Conservation (phyloP, 768 basidiomycete genomes). For the Hemileccinum rubropunctum region DNA sequence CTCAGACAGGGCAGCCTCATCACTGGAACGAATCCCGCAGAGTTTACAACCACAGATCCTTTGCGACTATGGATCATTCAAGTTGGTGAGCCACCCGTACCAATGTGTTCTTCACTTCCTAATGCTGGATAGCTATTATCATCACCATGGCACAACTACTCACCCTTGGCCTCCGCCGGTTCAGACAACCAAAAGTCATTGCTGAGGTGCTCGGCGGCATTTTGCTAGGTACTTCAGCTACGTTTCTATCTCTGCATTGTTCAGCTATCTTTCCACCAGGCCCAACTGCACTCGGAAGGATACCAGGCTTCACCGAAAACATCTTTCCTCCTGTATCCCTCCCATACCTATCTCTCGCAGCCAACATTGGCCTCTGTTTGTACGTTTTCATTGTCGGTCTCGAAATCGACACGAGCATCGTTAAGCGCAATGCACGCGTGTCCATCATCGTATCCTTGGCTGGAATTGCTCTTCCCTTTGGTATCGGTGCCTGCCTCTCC, state of each 20-base stretch:
- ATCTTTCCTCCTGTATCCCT: slow-evolving; percentile 74
- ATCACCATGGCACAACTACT: slow-evolving; percentile 74
- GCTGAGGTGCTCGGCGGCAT: slow-evolving; percentile 88
- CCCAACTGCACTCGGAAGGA: slow-evolving; percentile 67
- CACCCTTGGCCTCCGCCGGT: slow-evolving; percentile 59
- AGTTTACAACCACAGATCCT: slow-evolving; percentile 65
- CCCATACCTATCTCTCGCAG: slow-evolving; percentile 79
- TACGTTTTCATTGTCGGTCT: slow-evolving; percentile 93
- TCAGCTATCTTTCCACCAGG: slow-evolving; percentile 9
- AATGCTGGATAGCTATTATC: slow-evolving; percentile 60
- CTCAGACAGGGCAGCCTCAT: slow-evolving; percentile 64
- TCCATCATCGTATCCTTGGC: slow-evolving; percentile 70
- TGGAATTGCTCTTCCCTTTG: slow-evolving; percentile 87
- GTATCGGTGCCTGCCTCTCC: slow-evolving; percentile 68
- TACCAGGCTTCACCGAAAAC: slow-evolving; percentile 83
- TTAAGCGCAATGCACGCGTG: slow-evolving; percentile 70
- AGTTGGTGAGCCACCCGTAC: slow-evolving; percentile 51
- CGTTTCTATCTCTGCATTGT: slow-evolving; percentile 25
- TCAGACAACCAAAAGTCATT: slow-evolving; percentile 83
- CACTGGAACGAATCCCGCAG: slow-evolving; percentile 69
- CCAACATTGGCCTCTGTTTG: slow-evolving; percentile 83
- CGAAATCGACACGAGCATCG: slow-evolving; percentile 77
- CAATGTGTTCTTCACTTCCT: not conserved
- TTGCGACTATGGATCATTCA: slow-evolving; percentile 76
- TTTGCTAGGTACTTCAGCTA: slow-evolving; percentile 58